phyloP scores from a whole-genome alignment of 306 rosid species.

The Malus domestica region DNA sequence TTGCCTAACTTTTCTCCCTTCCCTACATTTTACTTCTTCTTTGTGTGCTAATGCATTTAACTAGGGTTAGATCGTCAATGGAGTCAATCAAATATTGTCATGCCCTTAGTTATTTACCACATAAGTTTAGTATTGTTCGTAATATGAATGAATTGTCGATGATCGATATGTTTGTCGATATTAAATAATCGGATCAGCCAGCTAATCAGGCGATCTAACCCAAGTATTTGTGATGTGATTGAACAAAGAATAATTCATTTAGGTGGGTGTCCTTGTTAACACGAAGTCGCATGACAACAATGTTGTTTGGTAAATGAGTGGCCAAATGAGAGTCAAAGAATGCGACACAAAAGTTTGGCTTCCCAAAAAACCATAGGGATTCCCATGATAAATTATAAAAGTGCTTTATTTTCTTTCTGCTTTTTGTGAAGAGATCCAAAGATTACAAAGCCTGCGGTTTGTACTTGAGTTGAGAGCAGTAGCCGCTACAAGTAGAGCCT shows the following conservation, averaged over 20 bases:
- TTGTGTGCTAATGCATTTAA: not conserved
- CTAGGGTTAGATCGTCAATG: not conserved
- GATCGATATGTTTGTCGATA: too few relatives aligned
- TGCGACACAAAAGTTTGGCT: not conserved
- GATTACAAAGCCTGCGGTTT: not conserved
- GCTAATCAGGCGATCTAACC: fast-evolving
- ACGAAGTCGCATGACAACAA: not conserved
- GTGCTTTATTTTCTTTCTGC: not conserved
- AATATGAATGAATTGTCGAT: too few relatives aligned
- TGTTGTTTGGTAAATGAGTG: not conserved
- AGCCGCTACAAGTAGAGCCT: not conserved
- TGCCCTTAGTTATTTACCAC: too few relatives aligned
- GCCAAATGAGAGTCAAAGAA: not conserved
- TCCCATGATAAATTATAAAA: not conserved
- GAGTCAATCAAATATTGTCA: not conserved
- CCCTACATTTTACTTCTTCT: too few relatives aligned
- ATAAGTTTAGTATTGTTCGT: fast-evolving
- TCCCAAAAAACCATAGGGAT: not conserved
- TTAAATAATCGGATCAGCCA: too few relatives aligned
- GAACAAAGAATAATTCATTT: not conserved
- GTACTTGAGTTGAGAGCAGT: not conserved
- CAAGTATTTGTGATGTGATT: too few relatives aligned
- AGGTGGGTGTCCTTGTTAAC: not conserved
- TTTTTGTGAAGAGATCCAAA: not conserved
- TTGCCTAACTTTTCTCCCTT: not conserved